Evolutionary conservation across 2,329 filamentous ascomycete genomes (phyloP).

Genomic region (Rugonectria rugulosa): DNA sequence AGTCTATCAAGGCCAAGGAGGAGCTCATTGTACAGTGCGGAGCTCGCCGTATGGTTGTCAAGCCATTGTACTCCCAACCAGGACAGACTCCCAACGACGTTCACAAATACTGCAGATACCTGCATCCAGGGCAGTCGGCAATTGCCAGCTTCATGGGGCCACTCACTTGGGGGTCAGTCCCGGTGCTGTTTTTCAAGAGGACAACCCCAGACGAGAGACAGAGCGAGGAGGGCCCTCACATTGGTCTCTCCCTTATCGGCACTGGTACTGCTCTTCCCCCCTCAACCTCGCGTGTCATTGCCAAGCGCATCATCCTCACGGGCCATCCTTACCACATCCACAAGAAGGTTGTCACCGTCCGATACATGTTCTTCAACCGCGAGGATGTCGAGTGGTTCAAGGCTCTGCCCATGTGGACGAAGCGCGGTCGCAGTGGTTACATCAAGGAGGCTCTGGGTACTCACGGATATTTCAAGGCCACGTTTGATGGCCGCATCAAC

Average conservation of each 20-base stretch:
- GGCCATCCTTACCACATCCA: slow-evolving; percentile 99
- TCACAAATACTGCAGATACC: slow-evolving; percentile 92
- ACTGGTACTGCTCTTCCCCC: slow-evolving; percentile 89
- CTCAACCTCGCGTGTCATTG: slow-evolving; percentile 79
- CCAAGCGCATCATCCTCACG: slow-evolving; percentile 92
- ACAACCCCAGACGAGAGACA: slow-evolving; percentile 52
- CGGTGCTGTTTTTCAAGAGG: slow-evolving; percentile 85
- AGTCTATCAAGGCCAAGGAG: slow-evolving; percentile 88
- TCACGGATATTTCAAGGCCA: slow-evolving; percentile 99
- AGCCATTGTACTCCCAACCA: slow-evolving; percentile 88
- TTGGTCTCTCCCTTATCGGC: slow-evolving; percentile 75
- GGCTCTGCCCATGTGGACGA: slow-evolving; percentile 93
- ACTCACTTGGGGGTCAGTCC: slow-evolving; percentile 91
- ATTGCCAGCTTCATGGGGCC: slow-evolving; percentile 91
- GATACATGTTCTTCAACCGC: slow-evolving; percentile 99
- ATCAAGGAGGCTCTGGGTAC: slow-evolving; percentile 95
- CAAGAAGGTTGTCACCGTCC: slow-evolving; percentile 94
- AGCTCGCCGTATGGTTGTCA: slow-evolving; percentile 83
- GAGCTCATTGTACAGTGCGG: slow-evolving; percentile 92
- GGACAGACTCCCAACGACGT: slow-evolving; percentile 95
- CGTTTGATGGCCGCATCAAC: slow-evolving; percentile 95
- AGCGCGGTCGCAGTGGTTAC: slow-evolving; percentile 84
- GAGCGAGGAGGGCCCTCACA: slow-evolving; percentile 51
- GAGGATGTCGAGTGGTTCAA: slow-evolving; percentile 99
- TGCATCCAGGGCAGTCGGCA: slow-evolving; percentile 89